phyloP scores from a whole-genome alignment of 257 asterid genomes.

The Solanum dulcamara region DNA sequence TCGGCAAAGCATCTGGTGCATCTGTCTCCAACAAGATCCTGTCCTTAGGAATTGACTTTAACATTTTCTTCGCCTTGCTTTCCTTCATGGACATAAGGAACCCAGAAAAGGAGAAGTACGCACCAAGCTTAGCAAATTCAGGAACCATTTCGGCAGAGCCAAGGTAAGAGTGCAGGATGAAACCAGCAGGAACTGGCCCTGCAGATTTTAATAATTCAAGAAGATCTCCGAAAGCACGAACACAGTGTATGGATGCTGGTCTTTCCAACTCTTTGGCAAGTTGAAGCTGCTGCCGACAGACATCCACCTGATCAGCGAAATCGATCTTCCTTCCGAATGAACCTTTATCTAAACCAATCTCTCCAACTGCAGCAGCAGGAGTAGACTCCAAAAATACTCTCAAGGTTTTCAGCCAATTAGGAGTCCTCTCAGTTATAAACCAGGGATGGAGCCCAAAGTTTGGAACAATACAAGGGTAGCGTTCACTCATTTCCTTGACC shows the following conservation, averaged over 20 bases:
- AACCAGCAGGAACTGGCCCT: constrained; percentile 84
- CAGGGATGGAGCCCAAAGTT: constrained; percentile 89
- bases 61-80: constrained; percentile 81
- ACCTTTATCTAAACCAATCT: constrained; percentile 95
- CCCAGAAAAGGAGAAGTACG: constrained; percentile 91
- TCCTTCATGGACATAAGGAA: constrained; percentile 82
- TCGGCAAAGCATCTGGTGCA: constrained; percentile 85
- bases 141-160: constrained; percentile 98
- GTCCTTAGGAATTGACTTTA: constrained; percentile 59
- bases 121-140: constrained; percentile 65
- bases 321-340: constrained; percentile 56
- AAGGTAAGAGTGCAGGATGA: constrained; percentile 73
- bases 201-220: constrained; percentile 56
- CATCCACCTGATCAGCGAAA: constrained; percentile 57
- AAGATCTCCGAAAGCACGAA: constrained; percentile 86
- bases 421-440: constrained; percentile 61
- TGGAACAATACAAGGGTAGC: constrained; percentile 60
- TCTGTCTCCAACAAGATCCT: constrained; percentile 95
- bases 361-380: constrained; percentile 91
- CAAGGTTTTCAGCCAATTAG: constrained; percentile 52
- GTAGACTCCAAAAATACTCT: constrained; percentile 45
- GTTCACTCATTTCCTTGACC: constrained; percentile 69
- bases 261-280: constrained; percentile 68
- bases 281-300: constrained; percentile 68
- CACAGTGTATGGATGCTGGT: constrained; percentile 91